These are phyloP conservation scores for Sistotremastrum niveocremeum DNA, from an alignment of 768 basidiomycete genomes.

Conservation along the genomic window DNA sequence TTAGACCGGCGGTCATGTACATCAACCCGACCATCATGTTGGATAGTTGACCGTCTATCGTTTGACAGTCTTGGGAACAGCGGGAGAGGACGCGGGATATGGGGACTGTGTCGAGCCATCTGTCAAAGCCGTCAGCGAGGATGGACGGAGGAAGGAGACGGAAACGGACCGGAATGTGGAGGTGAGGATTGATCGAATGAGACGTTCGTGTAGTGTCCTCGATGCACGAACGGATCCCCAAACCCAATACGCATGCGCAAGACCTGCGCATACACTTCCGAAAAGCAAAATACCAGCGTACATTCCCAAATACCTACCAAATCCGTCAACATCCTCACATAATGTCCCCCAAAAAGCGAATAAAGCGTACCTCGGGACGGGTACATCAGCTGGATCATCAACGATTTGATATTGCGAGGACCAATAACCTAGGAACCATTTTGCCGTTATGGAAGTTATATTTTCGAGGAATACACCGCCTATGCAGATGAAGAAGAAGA, in stretches of 20 bases:
- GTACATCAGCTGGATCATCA: not conserved
- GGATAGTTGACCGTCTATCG: conserved; percentile 3
- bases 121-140: not conserved
- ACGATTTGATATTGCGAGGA: no score
- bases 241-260: conserved; percentile 5
- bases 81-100: conserved; percentile 13
- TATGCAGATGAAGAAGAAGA: not conserved
- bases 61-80: conserved; percentile 11
- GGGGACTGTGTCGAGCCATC: conserved; percentile 13
- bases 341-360: not conserved
- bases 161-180: conserved; percentile 10
- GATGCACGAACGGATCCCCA: conserved; percentile 3
- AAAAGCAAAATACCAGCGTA: no score
- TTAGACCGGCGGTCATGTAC: not conserved
- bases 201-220: conserved; percentile 3
- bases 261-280: not conserved
- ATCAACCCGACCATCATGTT: not conserved
- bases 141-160: not conserved
- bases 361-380: not conserved
- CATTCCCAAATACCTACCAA: no score
- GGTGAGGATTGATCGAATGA: not conserved
- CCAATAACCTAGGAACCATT: not conserved
- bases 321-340: no score
- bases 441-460: not conserved
- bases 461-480: not conserved